Evolutionary conservation across 192 early-diverging fungal species (phyloP).

Genomic region (Coemansia sp.): DNA sequence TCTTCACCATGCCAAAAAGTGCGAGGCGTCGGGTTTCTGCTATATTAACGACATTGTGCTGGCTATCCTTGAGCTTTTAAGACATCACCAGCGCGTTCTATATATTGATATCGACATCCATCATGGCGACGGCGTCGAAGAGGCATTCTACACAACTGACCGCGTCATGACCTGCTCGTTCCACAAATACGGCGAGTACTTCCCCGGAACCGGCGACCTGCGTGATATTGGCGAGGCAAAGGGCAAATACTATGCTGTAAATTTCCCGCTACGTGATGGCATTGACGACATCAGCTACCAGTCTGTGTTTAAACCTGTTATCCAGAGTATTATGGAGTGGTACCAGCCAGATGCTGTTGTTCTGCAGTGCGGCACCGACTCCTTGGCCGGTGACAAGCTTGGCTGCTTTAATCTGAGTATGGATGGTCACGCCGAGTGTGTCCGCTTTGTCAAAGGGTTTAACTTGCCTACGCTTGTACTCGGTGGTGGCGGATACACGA

Average conservation of each 20-base stretch:
- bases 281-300: slow-evolving; percentile 90
- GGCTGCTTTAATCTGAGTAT: slow-evolving; percentile 95
- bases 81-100: slow-evolving; percentile 84
- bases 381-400: slow-evolving; percentile 86
- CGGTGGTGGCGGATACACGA: slow-evolving; percentile 97
- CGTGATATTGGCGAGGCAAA: slow-evolving; percentile 88
- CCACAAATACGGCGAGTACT: slow-evolving; percentile 98
- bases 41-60: slow-evolving; percentile 99
- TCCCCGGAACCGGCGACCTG: slow-evolving; percentile 96
- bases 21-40: slow-evolving; percentile 95
- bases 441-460: slow-evolving; percentile 87
- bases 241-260: slow-evolving; percentile 92
- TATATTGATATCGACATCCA: slow-evolving; percentile 99
- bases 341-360: slow-evolving; percentile 91
- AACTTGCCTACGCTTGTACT: slow-evolving; percentile 89
- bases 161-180: slow-evolving; percentile 99
- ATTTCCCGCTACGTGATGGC: slow-evolving; percentile 93
- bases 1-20: slow-evolving; percentile 96
- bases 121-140: slow-evolving; percentile 98
- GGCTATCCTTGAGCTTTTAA: slow-evolving; percentile 84
- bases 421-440: slow-evolving; percentile 91
- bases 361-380: slow-evolving; percentile 96
- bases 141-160: slow-evolving; percentile 99
- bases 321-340: slow-evolving; percentile 85
- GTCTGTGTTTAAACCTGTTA: slow-evolving; percentile 84